Conservation (phyloP, 2,329 filamentous ascomycete genomes). For the Aspergillus puulaauensis region DNA sequence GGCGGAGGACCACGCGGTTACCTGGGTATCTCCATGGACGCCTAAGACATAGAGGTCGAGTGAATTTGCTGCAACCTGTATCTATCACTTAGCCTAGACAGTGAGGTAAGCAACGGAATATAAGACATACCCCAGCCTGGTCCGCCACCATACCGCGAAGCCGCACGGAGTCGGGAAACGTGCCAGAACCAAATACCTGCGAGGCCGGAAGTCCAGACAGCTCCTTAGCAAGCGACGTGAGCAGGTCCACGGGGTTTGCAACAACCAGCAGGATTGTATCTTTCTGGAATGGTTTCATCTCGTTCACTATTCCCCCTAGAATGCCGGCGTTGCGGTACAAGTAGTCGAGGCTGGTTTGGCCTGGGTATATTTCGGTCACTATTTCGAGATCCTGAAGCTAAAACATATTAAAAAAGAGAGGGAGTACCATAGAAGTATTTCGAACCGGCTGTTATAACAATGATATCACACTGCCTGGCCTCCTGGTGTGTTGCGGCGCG, state of each 20-base stretch:
- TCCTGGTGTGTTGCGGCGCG: slow-evolving; percentile 48
- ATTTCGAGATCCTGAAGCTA: background rate
- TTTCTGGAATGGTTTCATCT: slow-evolving; percentile 50
- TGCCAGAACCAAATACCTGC: slow-evolving; percentile 56
- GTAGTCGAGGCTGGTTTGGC: slow-evolving; percentile 48
- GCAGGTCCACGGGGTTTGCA: slow-evolving; percentile 56
- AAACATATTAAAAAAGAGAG: accelerated
- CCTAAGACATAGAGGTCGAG: slow-evolving; percentile 48
- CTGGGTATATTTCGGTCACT: slow-evolving; percentile 11
- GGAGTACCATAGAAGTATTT: slow-evolving; percentile 44
- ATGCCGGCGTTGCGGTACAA: slow-evolving; percentile 45
- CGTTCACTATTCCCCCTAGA: slow-evolving; percentile 47
- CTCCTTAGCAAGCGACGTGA: slow-evolving; percentile 52
- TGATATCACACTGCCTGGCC: slow-evolving; percentile 54
- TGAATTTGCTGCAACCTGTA: slow-evolving; percentile 30
- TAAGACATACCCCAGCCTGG: slow-evolving; percentile 8
- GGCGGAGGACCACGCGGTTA: slow-evolving; percentile 49
- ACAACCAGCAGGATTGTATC: slow-evolving; percentile 53
- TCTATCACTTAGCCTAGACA: background rate
- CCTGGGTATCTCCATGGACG: slow-evolving; percentile 51
- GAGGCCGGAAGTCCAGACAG: slow-evolving; percentile 48
- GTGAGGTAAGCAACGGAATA: background rate
- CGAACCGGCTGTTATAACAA: slow-evolving; percentile 57
- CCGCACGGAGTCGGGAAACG: slow-evolving; percentile 53
- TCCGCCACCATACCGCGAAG: slow-evolving; percentile 36